These are phyloP conservation scores for Serendipita sp. DNA, from an alignment of 768 basidiomycete genomes.

Conservation along the genomic window DNA sequence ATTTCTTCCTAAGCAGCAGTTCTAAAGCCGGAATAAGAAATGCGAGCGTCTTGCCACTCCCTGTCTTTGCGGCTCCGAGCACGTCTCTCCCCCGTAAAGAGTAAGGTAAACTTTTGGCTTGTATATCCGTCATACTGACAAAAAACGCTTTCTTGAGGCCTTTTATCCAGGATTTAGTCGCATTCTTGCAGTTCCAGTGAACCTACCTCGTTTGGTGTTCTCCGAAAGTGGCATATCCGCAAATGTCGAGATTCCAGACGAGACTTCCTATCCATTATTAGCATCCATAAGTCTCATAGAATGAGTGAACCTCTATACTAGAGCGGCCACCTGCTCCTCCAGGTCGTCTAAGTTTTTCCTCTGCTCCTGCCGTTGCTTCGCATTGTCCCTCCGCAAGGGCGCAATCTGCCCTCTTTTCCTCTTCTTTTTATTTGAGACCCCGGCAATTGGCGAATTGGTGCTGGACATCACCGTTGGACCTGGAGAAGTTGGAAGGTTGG, in stretches of 20 bases:
- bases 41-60: conserved; percentile 60
- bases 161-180: conserved; percentile 17
- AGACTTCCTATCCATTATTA: conserved; percentile 1
- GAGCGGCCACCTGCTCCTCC: conserved; percentile 8
- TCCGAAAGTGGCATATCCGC: conserved; percentile 11
- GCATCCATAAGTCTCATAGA: background rate
- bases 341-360: conserved; percentile 1
- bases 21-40: conserved; percentile 56
- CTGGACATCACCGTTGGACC: too few relatives aligned
- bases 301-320: background rate
- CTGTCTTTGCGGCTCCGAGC: conserved; percentile 52
- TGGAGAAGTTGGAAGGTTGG: too few relatives aligned
- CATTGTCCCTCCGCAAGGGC: background rate
- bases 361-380: background rate
- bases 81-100: conserved; percentile 49
- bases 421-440: background rate
- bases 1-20: conserved; percentile 44
- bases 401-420: background rate
- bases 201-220: conserved; percentile 7
- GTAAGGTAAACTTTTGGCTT: conserved; percentile 41
- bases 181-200: background rate
- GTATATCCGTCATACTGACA: conserved; percentile 72
- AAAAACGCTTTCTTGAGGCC: conserved; percentile 82
- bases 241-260: background rate
- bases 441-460: too few relatives aligned